These are phyloP conservation scores for Psilocybe subaeruginosa DNA, from an alignment of 768 basidiomycete genomes.

Conservation along the genomic window DNA sequence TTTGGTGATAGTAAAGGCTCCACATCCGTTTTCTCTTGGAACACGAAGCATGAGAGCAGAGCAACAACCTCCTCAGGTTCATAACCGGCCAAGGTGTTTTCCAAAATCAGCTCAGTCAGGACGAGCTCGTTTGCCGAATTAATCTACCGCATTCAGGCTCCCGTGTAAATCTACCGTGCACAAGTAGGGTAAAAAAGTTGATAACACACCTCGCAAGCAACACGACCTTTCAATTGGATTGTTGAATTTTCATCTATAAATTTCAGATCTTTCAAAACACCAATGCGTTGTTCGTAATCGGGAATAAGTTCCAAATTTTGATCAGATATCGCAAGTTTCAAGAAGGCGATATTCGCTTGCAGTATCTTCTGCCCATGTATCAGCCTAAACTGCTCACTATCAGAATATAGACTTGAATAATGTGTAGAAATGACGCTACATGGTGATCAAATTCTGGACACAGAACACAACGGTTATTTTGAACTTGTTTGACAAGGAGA, in stretches of 20 bases:
- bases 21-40: slow-evolving; percentile 95
- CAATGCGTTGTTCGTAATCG: slow-evolving; percentile 94
- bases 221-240: slow-evolving; percentile 93
- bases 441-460: slow-evolving; percentile 77
- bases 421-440: slow-evolving; percentile 40
- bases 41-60: slow-evolving; percentile 93
- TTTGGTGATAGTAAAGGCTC: slow-evolving; percentile 83
- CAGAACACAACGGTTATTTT: slow-evolving; percentile 48
- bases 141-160: slow-evolving; percentile 58
- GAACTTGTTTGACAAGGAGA: slow-evolving; percentile 45
- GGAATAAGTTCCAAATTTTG: slow-evolving; percentile 96
- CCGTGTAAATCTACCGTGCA: not conserved
- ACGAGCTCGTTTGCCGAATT: slow-evolving; percentile 98
- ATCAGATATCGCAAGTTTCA: slow-evolving; percentile 90
- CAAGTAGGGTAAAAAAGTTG: not conserved
- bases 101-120: slow-evolving; percentile 94
- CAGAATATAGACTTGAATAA: not conserved
- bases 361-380: slow-evolving; percentile 80
- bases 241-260: slow-evolving; percentile 97
- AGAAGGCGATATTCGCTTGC: slow-evolving; percentile 68
- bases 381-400: slow-evolving; percentile 61
- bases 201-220: slow-evolving; percentile 88
- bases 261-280: slow-evolving; percentile 86
- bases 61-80: slow-evolving; percentile 97
- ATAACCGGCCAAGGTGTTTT: slow-evolving; percentile 89